These are phyloP conservation scores for Venturia effusa DNA, from an alignment of 2,329 filamentous ascomycete species.

Conservation along the genomic window DNA sequence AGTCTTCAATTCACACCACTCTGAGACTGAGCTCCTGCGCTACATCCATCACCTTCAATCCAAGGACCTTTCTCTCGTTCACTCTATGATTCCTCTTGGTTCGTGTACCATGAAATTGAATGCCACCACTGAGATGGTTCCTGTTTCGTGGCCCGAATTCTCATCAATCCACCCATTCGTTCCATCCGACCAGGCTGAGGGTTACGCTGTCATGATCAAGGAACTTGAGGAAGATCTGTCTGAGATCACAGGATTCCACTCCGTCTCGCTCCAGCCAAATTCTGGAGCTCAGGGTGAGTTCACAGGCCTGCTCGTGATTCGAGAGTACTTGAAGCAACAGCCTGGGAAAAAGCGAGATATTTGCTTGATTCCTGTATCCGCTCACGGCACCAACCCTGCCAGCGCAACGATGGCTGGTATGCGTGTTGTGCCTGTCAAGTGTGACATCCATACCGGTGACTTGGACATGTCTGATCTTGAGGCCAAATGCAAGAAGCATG, in stretches of 20 bases:
- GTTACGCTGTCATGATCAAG: constrained; percentile 59
- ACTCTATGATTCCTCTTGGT: constrained; percentile 95
- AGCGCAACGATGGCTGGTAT: constrained; percentile 94
- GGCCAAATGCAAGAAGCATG: constrained; percentile 80
- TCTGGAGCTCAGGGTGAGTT: constrained; percentile 95
- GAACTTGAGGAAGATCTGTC: constrained; percentile 67
- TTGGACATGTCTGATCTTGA: constrained; percentile 78
- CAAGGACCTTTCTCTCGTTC: constrained; percentile 85
- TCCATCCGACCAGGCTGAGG: constrained; percentile 50
- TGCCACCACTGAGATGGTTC: constrained; percentile 84
- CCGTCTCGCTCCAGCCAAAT: constrained; percentile 86
- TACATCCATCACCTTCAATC: constrained; percentile 92
- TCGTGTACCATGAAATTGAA: constrained; percentile 99
- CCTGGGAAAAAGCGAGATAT: constrained; percentile 67
- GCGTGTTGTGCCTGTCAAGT: constrained; percentile 88
- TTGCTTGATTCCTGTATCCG: constrained; percentile 88
- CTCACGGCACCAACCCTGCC: constrained; percentile 91
- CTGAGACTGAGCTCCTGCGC: constrained; percentile 84
- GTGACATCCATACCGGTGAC: constrained; percentile 76
- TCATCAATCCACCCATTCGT: constrained; percentile 74
- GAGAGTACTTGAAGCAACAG: constrained; percentile 59
- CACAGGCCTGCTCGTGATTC: constrained; percentile 76
- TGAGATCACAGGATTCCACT: constrained; percentile 79
- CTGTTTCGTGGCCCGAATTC: constrained; percentile 67
- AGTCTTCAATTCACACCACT: constrained; percentile 91